phyloP scores from a whole-genome alignment of 495 filamentous ascomycete genomes.

The Evernia prunastri region DNA sequence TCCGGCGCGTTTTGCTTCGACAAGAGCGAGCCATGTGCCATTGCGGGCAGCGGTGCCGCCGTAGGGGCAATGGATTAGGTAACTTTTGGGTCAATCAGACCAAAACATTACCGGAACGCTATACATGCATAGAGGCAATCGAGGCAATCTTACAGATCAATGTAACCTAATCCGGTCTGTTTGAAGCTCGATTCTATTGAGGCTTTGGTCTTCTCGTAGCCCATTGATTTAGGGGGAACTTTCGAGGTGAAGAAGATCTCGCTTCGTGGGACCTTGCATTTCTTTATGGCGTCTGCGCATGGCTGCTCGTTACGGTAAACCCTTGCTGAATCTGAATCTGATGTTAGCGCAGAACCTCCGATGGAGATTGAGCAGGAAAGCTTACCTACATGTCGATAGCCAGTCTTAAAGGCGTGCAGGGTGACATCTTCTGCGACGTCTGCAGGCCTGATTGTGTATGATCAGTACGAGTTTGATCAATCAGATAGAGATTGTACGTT shows the following conservation, averaged over 20 bases:
- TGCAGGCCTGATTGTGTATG: conserved; percentile 38
- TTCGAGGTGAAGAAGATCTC: conserved; percentile 54
- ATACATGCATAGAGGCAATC: no score
- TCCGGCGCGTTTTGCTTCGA: conserved; percentile 49
- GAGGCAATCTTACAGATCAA: conserved; percentile 42
- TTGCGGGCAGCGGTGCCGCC: conserved; percentile 44
- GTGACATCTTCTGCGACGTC: conserved; percentile 50
- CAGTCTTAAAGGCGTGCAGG: conserved; percentile 56
- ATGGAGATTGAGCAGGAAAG: neutral
- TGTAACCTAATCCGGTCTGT: conserved; percentile 45
- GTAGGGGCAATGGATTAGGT: conserved; percentile 52
- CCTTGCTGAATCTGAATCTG: conserved; percentile 49
- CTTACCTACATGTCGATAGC: conserved; percentile 62
- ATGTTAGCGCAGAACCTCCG: neutral
- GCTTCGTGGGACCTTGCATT: conserved; percentile 41
- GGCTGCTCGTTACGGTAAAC: conserved; percentile 50
- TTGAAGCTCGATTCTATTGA: conserved; percentile 44
- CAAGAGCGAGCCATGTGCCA: conserved; percentile 49
- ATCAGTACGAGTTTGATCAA: conserved; percentile 13
- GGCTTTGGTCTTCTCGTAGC: conserved; percentile 46
- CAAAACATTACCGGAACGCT: neutral
- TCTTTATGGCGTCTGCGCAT: conserved; percentile 41
- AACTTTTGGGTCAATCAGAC: conserved; percentile 23
- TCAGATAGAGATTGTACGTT: conserved; percentile 45
- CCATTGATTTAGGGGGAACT: conserved; percentile 39